Evolutionary conservation across 495 filamentous ascomycete species (phyloP).

Genomic region (Delitschia confertaspora): DNA sequence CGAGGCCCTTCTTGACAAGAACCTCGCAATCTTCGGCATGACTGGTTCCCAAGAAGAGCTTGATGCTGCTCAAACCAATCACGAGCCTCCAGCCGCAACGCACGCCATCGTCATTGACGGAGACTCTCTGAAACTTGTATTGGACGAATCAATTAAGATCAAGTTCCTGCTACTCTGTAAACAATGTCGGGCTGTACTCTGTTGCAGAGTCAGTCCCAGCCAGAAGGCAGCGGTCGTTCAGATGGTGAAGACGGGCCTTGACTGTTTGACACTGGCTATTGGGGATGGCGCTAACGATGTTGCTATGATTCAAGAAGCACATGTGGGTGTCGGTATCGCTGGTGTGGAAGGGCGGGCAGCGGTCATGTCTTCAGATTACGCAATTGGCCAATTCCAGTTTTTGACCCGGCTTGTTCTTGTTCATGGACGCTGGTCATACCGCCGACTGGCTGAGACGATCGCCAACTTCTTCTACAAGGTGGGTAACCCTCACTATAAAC

Average conservation of each 20-base stretch:
- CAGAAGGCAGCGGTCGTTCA: conserved; percentile 97
- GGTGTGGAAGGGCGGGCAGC: conserved; percentile 95
- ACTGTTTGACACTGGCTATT: conserved; percentile 94
- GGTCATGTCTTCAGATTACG: conserved; percentile 98
- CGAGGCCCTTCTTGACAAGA: conserved; percentile 59
- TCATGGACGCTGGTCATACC: conserved; percentile 94
- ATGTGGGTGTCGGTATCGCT: conserved; percentile 96
- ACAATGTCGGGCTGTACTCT: conserved; percentile 92
- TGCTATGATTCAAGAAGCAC: conserved; percentile 99
- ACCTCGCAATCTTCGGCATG: conserved; percentile 64
- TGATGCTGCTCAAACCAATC: conserved; percentile 64
- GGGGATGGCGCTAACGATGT: conserved; percentile 99
- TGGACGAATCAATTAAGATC: conserved; percentile 72
- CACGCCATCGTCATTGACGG: conserved; percentile 98
- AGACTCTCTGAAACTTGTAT: conserved; percentile 82
- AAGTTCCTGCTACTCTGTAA: conserved; percentile 95
- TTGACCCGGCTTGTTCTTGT: conserved; percentile 85
- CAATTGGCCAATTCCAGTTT: conserved; percentile 96
- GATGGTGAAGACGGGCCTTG: conserved; percentile 88
- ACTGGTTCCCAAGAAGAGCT: conserved; percentile 86
- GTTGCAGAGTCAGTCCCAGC: conserved; percentile 92
- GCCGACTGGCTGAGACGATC: conserved; percentile 83
- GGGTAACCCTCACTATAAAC: conserved; percentile 10
- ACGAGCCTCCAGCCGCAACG: conserved; percentile 74
- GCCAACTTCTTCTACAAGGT: conserved; percentile 99